Base-by-base conservation (phyloP, 768 basidiomycete genomes). In the Boletus insuetus region DNA sequence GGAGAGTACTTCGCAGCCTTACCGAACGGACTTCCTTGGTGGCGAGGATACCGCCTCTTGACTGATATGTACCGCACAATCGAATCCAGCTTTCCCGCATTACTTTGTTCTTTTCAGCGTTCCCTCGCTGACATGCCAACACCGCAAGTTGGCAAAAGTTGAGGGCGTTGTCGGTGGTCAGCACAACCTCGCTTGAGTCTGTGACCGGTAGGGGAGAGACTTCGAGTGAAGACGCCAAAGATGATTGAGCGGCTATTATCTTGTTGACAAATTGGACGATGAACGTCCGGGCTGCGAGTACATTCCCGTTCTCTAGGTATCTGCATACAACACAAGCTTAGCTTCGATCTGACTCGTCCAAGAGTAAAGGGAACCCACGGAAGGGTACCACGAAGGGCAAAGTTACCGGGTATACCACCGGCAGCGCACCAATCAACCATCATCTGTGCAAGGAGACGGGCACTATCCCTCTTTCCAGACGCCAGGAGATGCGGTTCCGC, bases 221-320 rank as follows among this genome's bases (percentile, higher is more conserved):
- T 24, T 74, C 72, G 58, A 78, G 70, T 46, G 77, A 63, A 39
- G 80, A 77, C 8, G 63, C 62, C 54, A 77, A 57, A 39, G 73
- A 67, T 12, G 79, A 75, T 51, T 80, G 69, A 17, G 77, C 71
- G 19, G 77, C 66, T 44, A 86, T 76, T 7, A 91, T 74, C 53
- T 82, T 81, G 47, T 86, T 78, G 46, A 87, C 78, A 69, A 89
- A 93, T 46, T 86, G 82, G n/a, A 80, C 77, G 68, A 96, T 86
- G 78, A 98, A 97, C n/a, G 88, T 84, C n/a, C 85, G 84, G 4
- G 96, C 91, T 5, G 91, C 91, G n/a, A 93, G 83, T 65, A 99
- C 87, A 59, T 94, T 94, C 16, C 92, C 91, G 50, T 93, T 91
- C 58, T 81, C 82, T 22, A 94, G 76, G 64, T 90, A 91, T 54